phyloP scores from a whole-genome alignment of 768 basidiomycete genomes.

The Russula dissimulans region DNA sequence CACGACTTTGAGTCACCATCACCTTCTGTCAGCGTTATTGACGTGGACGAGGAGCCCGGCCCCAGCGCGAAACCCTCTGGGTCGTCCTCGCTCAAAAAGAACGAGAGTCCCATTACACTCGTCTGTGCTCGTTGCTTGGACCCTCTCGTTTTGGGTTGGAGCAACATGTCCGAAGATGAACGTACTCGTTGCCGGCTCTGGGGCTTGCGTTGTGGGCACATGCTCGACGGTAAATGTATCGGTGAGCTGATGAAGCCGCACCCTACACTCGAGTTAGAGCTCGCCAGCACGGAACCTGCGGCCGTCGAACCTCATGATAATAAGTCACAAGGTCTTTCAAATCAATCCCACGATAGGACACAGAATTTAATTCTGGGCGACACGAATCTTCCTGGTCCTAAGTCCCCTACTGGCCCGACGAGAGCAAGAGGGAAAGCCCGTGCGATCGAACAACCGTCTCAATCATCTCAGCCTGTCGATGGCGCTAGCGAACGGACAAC shows the following conservation, averaged over 20 bases:
- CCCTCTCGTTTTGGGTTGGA: conserved; percentile 47
- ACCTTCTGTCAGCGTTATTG: conserved; percentile 36
- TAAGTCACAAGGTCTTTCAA: not conserved
- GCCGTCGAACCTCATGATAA: not conserved
- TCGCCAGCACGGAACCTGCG: not conserved
- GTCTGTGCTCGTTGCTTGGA: conserved; percentile 62
- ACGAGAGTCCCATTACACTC: conserved; percentile 36
- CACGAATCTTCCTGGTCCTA: not conserved
- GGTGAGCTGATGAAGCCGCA: conserved; percentile 45
- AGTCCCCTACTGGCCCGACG: not conserved
- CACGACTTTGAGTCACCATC: conserved; percentile 48
- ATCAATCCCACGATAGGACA: not conserved
- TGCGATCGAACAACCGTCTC: not conserved
- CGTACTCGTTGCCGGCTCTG: conserved; percentile 45
- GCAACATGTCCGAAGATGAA: conserved; percentile 34
- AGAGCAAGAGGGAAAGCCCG: not conserved
- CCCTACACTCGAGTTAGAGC: not conserved
- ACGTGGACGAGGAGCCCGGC: conserved; percentile 33
- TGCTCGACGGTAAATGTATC: conserved; percentile 71
- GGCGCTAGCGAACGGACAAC: not conserved
- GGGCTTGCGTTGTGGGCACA: conserved; percentile 68
- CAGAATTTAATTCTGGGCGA: not conserved
- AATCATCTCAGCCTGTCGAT: not conserved
- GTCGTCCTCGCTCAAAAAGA: conserved; percentile 22
- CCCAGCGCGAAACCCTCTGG: conserved; percentile 20